Conservation (phyloP, 495 filamentous ascomycete species). For the Pyronema omphalodes region DNA sequence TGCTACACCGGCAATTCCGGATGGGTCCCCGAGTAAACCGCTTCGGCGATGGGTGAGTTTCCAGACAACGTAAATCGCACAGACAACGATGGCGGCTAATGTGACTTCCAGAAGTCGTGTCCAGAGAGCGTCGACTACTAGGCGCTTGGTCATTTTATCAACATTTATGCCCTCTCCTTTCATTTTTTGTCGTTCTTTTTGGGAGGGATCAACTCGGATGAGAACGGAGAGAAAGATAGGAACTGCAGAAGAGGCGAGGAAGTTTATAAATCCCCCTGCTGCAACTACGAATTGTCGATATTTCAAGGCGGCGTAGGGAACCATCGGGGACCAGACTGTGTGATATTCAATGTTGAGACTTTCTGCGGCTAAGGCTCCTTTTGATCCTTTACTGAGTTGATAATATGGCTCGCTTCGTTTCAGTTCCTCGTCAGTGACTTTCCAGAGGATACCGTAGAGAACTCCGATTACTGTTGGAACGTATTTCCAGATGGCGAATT, state of each 20-base stretch:
- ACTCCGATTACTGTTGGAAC: slow-evolving; percentile 50
- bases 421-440: slow-evolving; percentile 54
- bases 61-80: slow-evolving; percentile 19
- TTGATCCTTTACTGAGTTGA: slow-evolving; percentile 42
- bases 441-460: slow-evolving; percentile 55
- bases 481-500: slow-evolving; percentile 57
- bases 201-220: slow-evolving; percentile 33
- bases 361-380: slow-evolving; percentile 44
- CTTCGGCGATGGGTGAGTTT: slow-evolving; percentile 37
- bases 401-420: slow-evolving; percentile 58
- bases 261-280: slow-evolving; percentile 39
- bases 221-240: slow-evolving; percentile 43
- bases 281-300: slow-evolving; percentile 48
- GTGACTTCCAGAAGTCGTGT: slow-evolving; percentile 39
- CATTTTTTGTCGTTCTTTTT: slow-evolving; percentile 25
- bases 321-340: slow-evolving; percentile 41
- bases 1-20: slow-evolving; percentile 54
- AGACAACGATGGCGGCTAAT: slow-evolving; percentile 34
- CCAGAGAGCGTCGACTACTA: slow-evolving; percentile 38
- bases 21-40: slow-evolving; percentile 48
- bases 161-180: slow-evolving; percentile 11
- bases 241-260: slow-evolving; percentile 44
- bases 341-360: slow-evolving; percentile 58
- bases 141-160: slow-evolving; percentile 26
- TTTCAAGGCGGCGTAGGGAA: slow-evolving; percentile 40